phyloP scores from a whole-genome alignment of 2,329 filamentous ascomycete species.

The Exophiala sp. region DNA sequence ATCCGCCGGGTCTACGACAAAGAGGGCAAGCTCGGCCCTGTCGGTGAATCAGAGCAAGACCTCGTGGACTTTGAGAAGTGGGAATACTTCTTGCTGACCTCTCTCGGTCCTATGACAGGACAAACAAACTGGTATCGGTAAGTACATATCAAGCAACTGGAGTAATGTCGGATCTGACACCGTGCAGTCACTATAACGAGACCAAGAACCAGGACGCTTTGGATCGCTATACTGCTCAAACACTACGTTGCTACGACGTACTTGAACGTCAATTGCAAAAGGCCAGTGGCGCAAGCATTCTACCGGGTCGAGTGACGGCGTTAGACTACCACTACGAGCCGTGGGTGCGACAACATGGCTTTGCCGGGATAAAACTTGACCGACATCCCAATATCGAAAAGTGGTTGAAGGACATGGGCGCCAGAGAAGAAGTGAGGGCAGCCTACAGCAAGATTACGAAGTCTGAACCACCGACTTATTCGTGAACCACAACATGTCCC shows the following conservation, averaged over 20 bases:
- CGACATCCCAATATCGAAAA: conserved; percentile 38
- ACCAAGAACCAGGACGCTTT: conserved; percentile 42
- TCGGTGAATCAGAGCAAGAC: conserved; percentile 36
- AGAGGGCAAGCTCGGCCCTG: conserved; percentile 36
- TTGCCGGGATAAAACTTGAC: conserved; percentile 30
- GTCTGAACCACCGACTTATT: background rate
- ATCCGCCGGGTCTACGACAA: conserved; percentile 42
- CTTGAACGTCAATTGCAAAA: conserved; percentile 42
- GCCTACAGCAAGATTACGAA: conserved; percentile 37
- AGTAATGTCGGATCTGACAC: too few relatives aligned
- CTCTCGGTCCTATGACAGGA: conserved; percentile 43
- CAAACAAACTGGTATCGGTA: conserved; percentile 40
- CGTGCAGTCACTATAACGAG: conserved; percentile 39
- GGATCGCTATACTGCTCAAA: conserved; percentile 39
- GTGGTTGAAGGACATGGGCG: conserved; percentile 38
- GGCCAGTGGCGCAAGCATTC: conserved; percentile 36
- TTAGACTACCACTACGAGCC: conserved; percentile 44
- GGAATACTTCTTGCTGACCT: conserved; percentile 43
- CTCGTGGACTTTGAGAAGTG: conserved; percentile 46
- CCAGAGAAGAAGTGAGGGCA: conserved; percentile 39
- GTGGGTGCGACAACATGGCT: conserved; percentile 30
- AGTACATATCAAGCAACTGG: background rate
- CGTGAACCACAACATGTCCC: background rate
- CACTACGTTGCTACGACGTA: conserved; percentile 40
- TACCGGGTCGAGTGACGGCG: conserved; percentile 36